Evolutionary conservation across 768 basidiomycete species (phyloP), one percentile per base, ranked within the genome.

Genomic region (Suillus tomentosus): DNA sequence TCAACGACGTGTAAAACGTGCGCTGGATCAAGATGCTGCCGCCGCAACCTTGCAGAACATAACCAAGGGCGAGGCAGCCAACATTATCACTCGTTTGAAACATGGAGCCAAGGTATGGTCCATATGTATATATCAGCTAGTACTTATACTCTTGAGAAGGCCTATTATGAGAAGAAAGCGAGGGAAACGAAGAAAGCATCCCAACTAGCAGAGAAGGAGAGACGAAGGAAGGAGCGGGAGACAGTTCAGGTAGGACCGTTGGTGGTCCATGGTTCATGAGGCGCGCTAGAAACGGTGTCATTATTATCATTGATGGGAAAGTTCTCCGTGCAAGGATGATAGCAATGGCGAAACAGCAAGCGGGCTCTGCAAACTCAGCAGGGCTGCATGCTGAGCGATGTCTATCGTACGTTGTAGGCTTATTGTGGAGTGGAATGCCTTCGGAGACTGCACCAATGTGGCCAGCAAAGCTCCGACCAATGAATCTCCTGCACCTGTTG

Each of bases 401-500:
- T 74, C 74, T 15, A 94, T 78, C 4, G 81, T 73, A 19, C 71
- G 67, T 1, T 79, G 79, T 62, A 93, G 69, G 2, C 76, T 68
- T 4, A 65, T 63, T 14, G 83, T 85, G 62, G 79, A 75, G n/a
- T 78, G 74, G 64, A 91, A 85, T 5, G 78, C 72, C 27, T 73
- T 68, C 11, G 80, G 82, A 34, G 76, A 69, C 7, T 80, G 74
- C 14, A 80, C 76, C n/a, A 95, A 75, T 10, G 80, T 79, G 6
- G 94, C 90, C n/a, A 96, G 75, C 37, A 97, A 71, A 1, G 90
- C 86, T 7, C 95, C 96, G 1, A 92, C 95, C 31, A 97, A 84
- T 3, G 92, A 89, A 76, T 98, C 96, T 0, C 96, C 96, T 1
- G 93, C 95, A 1, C 96, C 96, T 0, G 96, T 98, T 10, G 94